These are phyloP conservation scores for Beta vulgaris DNA, from an alignment of 148 eudicot genomes.

Conservation along the genomic window DNA sequence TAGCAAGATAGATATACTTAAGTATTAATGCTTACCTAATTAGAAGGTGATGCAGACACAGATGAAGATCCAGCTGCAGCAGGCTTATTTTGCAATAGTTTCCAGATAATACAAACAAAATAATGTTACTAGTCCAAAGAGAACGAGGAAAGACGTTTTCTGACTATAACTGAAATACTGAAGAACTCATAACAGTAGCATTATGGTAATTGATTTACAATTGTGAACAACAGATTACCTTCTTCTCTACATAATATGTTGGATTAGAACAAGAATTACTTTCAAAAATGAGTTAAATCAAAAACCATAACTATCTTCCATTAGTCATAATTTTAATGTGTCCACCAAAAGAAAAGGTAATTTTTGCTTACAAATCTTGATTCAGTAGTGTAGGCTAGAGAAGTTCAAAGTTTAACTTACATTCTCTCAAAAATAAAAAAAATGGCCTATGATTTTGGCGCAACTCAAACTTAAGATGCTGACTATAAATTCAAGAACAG, in stretches of 20 bases:
- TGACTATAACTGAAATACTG: neutral
- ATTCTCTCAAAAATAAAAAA: neutral
- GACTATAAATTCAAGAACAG: neutral
- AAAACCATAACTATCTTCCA: too few relatives aligned
- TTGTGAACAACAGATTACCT: neutral
- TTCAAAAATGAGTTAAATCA: too few relatives aligned
- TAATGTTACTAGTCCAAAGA: neutral
- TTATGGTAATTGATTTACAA: neutral
- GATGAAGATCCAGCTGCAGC: conserved; percentile 54
- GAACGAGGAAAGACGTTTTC: too few relatives aligned
- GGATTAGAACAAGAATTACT: too few relatives aligned
- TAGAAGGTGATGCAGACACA: conserved; percentile 44
- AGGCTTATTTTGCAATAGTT: conserved; percentile 47
- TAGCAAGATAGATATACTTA: neutral
- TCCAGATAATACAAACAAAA: conserved; percentile 1
- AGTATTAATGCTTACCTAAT: conserved; percentile 30
- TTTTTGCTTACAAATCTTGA: too few relatives aligned
- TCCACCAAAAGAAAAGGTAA: too few relatives aligned
- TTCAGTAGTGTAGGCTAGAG: too few relatives aligned
- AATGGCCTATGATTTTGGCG: neutral
- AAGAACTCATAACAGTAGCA: neutral
- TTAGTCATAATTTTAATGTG: too few relatives aligned
- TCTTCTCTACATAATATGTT: too few relatives aligned
- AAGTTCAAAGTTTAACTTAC: too few relatives aligned
- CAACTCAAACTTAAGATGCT: neutral